These are phyloP conservation scores for Metschnikowia koreensis DNA, from an alignment of 805 yeast genomes.

Conservation along the genomic window DNA sequence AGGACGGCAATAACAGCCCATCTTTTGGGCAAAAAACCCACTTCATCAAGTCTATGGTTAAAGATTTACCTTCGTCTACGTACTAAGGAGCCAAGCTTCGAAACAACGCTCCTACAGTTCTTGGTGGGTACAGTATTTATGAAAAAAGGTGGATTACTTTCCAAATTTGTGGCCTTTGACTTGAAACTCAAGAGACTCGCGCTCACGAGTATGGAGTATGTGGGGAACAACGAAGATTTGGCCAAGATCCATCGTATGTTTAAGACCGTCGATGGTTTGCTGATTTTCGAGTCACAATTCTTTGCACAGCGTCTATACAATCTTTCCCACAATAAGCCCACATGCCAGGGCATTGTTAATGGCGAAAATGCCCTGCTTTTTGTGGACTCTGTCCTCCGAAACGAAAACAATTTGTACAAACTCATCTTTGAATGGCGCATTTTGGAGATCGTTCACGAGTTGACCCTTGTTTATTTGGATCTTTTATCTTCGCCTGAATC, in stretches of 20 bases:
- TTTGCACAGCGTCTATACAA: constrained; percentile 30
- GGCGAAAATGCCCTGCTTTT: constrained; percentile 31
- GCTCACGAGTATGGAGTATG: constrained; percentile 30
- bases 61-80: constrained; percentile 29
- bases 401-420: constrained; percentile 24
- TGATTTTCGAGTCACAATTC: constrained; percentile 27
- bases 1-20: constrained; percentile 17
- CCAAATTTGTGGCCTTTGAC: constrained; percentile 22
- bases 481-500: constrained; percentile 10
- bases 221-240: constrained; percentile 25
- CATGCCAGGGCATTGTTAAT: constrained; percentile 26
- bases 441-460: constrained; percentile 32
- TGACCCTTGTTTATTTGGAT: constrained; percentile 30
- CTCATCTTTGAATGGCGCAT: constrained; percentile 37
- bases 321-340: constrained; percentile 20
- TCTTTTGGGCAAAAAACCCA: constrained; percentile 19
- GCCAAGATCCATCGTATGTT: constrained; percentile 25
- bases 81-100: constrained; percentile 31
- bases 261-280: constrained; percentile 31
- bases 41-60: constrained; percentile 18
- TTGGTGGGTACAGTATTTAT: constrained; percentile 28
- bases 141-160: constrained; percentile 20
- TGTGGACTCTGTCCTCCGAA: constrained; percentile 28
- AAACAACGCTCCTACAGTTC: constrained; percentile 31
- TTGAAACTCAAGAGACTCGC: constrained; percentile 27